phyloP scores from a whole-genome alignment of 2,329 filamentous ascomycete species.

The Fusarium sp. region DNA sequence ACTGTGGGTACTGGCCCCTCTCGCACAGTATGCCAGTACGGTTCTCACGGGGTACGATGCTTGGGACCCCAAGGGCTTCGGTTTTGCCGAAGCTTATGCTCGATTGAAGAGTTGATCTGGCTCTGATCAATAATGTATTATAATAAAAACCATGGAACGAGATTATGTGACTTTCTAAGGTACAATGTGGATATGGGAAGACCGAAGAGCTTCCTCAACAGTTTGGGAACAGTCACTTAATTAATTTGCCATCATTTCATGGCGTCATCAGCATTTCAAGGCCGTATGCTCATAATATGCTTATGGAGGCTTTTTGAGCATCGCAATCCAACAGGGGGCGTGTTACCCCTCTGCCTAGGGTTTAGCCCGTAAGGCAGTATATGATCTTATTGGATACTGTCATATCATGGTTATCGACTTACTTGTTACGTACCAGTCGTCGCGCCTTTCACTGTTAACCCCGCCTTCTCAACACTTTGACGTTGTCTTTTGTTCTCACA shows the following conservation, averaged over 20 bases:
- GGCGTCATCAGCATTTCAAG: conserved; percentile 4
- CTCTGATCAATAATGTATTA: too few species aligned
- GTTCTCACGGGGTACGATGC: too few species aligned
- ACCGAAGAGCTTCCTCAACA: neutral
- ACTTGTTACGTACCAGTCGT: conserved; percentile 1
- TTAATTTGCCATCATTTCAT: conserved; percentile 4
- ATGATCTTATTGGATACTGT: conserved; percentile 3
- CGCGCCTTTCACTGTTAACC: neutral
- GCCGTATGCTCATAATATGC: conserved; percentile 1
- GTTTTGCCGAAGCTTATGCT: too few species aligned
- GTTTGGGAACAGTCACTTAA: neutral
- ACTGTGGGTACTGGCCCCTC: too few species aligned
- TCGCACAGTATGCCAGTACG: too few species aligned
- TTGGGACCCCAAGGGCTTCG: too few species aligned
- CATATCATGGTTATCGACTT: neutral
- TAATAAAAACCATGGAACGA: too few species aligned
- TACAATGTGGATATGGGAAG: too few species aligned
- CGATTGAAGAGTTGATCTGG: too few species aligned
- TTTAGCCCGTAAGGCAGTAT: conserved; percentile 1
- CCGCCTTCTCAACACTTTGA: conserved; percentile 8
- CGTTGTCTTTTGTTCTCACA: conserved; percentile 3
- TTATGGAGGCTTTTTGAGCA: neutral
- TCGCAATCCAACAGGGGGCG: neutral
- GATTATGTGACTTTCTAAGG: too few species aligned
- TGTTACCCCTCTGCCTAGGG: neutral